Evolutionary conservation across 805 yeast species (phyloP).

Genomic region (Yarrowia sp.): DNA sequence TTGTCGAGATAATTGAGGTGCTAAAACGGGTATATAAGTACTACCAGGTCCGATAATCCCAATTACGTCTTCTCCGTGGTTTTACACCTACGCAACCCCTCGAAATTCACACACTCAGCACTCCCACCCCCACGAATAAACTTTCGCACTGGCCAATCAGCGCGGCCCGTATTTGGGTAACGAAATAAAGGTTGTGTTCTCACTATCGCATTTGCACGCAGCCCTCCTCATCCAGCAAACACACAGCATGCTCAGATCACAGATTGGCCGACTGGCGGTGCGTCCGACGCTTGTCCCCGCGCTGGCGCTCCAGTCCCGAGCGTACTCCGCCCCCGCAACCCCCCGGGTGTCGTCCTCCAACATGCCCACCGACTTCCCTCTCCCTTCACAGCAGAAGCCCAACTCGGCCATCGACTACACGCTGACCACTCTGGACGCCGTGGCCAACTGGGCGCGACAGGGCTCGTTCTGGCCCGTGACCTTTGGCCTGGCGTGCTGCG

Average conservation of each 20-base stretch:
- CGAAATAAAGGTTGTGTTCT: neutral
- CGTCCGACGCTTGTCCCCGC: constrained; percentile 25
- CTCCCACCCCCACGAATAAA: neutral
- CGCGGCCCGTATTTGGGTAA: neutral
- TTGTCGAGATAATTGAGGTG: too few species aligned
- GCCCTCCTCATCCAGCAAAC: constrained; percentile 4
- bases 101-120: neutral
- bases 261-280: constrained; percentile 25
- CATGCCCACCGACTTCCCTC: constrained; percentile 66
- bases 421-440: constrained; percentile 73
- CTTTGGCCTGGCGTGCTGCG: constrained; percentile 89
- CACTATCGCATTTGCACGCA: constrained; percentile 18
- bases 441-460: constrained; percentile 88
- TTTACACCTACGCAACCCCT: neutral
- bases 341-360: constrained; percentile 25
- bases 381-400: constrained; percentile 62
- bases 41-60: neutral
- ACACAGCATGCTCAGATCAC: constrained; percentile 16
- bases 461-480: constrained; percentile 94
- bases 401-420: constrained; percentile 71
- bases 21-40: too few species aligned
- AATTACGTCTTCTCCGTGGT: neutral
- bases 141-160: constrained; percentile 7
- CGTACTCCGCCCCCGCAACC: constrained; percentile 1
- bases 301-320: neutral